Evolutionary conservation across 176 grass and related monocot species (phyloP), one percentile per base, ranked within the genome.

Genomic region (Puya raimondii): DNA sequence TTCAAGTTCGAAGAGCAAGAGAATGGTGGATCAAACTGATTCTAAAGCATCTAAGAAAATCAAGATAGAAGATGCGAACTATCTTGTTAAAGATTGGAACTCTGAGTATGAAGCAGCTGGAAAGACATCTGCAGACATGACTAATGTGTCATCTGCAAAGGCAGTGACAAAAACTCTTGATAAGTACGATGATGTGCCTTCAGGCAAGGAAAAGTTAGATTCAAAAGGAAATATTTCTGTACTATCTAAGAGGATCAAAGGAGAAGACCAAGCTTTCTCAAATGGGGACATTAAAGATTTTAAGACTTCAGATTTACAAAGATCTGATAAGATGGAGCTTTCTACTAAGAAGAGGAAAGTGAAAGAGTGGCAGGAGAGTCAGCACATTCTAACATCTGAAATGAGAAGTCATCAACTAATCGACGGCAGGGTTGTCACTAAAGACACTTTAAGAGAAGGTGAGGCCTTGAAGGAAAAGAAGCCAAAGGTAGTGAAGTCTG

Each of bases 1-100:
- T 74, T 90, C 86, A 72, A 97, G 90, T 88, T 77, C 76, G 61
- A 92, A 90, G 81, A 79, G 79, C 75, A 92, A 88, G 74, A 90
- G 86, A 90, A 82, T 79, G 13, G 69, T 81, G 61, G 71, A 88
- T 77, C 81, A 48, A 54, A 80, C 70, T 81, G 89, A 92, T 69
- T 72, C 68, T 21, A 97, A 74, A 90, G 70, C 84, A 76, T 81
- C 18, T 74, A 97, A 92, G 79, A 97, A 97, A 79, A 74, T 66
- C 26, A 92, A 88, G 75, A 89, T 81, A 76, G 89, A 90, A 82
- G 79, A 84, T 47, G 74, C 69, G 9, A 71, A 72, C 71, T 56
- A 63, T 72, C 57, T 57, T 79, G 74, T 49, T 49, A 87, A 74
- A 85, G 86, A 89, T 72, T 23, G 83, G 70, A 76, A 73, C 33